Conservation (phyloP, 73 alveolate species). For the Tetrahymena elliotti region DNA sequence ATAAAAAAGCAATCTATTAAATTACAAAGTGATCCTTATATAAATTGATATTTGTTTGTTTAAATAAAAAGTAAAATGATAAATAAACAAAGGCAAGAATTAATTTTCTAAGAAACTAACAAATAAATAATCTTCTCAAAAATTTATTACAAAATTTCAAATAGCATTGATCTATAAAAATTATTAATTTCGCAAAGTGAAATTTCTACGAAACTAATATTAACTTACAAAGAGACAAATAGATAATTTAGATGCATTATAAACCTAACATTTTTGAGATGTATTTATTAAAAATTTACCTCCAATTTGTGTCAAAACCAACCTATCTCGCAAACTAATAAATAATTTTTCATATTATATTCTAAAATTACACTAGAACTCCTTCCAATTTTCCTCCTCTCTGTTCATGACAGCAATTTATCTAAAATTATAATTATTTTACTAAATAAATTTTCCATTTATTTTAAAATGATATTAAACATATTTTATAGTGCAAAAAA, state of each 20-base stretch:
- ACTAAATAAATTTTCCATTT: no score
- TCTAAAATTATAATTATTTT: not conserved
- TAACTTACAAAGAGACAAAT: not conserved
- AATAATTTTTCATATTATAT: no score
- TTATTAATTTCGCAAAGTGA: not conserved
- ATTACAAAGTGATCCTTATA: not conserved
- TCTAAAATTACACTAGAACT: not conserved
- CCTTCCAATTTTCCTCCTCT: not conserved
- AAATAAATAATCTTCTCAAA: not conserved
- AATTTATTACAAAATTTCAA: not conserved
- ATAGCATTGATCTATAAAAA: not conserved
- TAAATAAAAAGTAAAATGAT: not conserved
- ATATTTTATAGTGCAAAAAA: not conserved
- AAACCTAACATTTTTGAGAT: not conserved
- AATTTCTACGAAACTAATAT: not conserved
- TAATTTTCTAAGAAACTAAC: not conserved
- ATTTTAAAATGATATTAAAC: no score
- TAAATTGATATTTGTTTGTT: not conserved
- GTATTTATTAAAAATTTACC: not conserved
- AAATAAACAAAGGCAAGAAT: not conserved
- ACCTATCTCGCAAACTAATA: not conserved
- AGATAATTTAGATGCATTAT: not conserved
- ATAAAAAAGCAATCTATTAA: not conserved
- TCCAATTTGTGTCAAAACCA: not conserved
- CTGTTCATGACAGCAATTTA: not conserved